Conservation (phyloP, 75 land plant species). For the Azolla pinnata region DNA sequence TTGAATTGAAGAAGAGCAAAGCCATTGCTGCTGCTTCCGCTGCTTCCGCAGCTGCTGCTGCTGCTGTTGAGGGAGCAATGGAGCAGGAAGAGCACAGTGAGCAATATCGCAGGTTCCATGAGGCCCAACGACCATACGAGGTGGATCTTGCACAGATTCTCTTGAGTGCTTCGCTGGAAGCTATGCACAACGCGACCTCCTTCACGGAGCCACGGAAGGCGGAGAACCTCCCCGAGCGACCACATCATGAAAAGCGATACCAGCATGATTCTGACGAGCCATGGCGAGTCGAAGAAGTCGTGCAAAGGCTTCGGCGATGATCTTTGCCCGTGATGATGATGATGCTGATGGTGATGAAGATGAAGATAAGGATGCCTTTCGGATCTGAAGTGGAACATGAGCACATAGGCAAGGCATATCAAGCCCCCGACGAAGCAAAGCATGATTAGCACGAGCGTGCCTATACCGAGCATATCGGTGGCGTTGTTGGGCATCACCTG, state of each 20-base stretch:
- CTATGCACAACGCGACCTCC: slow-evolving; percentile 44
- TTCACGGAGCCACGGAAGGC: slow-evolving; percentile 48
- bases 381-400: slow-evolving; percentile 53
- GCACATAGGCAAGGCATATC: slow-evolving; percentile 46
- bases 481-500: slow-evolving; percentile 90
- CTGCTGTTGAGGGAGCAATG: slow-evolving; percentile 66
- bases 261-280: slow-evolving; percentile 67
- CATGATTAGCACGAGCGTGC: slow-evolving; percentile 56
- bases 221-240: slow-evolving; percentile 61
- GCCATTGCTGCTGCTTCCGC: slow-evolving; percentile 64
- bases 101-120: slow-evolving; percentile 79
- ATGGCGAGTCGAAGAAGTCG: slow-evolving; percentile 83
- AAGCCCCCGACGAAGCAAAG: slow-evolving; percentile 41
- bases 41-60: slow-evolving; percentile 35
- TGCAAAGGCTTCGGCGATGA: too few species aligned
- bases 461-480: slow-evolving; percentile 88
- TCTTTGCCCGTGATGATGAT: too few species aligned
- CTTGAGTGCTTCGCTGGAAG: slow-evolving; percentile 43
- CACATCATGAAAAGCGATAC: slow-evolving; percentile 58
- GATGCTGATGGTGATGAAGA: too few species aligned
- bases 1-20: too few species aligned
- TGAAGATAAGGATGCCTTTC: too few species aligned
- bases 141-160: slow-evolving; percentile 66
- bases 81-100: slow-evolving; percentile 70
- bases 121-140: slow-evolving; percentile 75